Conservation (phyloP, 805 yeast species). For the Barnettozyma siamensis region DNA sequence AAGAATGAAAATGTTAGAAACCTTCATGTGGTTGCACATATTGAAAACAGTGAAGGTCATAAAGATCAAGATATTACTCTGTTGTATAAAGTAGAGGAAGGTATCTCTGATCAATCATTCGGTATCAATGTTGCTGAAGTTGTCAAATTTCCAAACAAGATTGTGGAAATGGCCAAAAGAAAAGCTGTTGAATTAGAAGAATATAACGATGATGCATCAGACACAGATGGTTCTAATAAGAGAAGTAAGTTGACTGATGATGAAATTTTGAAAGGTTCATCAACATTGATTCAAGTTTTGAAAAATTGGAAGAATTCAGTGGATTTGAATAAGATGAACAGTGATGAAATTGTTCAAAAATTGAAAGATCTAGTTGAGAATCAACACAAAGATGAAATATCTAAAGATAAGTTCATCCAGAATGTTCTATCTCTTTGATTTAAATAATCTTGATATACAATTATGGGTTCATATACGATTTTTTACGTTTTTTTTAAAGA, state of each 20-base stretch:
- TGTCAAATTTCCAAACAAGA: slow-evolving; percentile 87
- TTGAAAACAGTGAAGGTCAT: slow-evolving; percentile 39
- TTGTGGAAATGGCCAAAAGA: slow-evolving; percentile 90
- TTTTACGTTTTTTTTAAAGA: not conserved
- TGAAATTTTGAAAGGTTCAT: slow-evolving; percentile 52
- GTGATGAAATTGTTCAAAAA: slow-evolving; percentile 35
- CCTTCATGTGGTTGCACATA: slow-evolving; percentile 90
- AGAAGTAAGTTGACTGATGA: slow-evolving; percentile 44
- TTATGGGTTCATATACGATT: too few relatives aligned
- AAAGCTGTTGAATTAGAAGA: slow-evolving; percentile 86
- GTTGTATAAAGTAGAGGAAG: slow-evolving; percentile 90
- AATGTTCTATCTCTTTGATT: slow-evolving; percentile 34
- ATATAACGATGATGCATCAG: slow-evolving; percentile 34
- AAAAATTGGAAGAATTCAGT: slow-evolving; percentile 30
- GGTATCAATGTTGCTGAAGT: slow-evolving; percentile 98
- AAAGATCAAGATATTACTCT: slow-evolving; percentile 68
- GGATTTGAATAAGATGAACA: slow-evolving; percentile 16
- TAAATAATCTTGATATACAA: not conserved
- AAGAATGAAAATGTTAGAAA: slow-evolving; percentile 62
- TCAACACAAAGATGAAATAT: slow-evolving; percentile 24
- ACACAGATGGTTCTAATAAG: slow-evolving; percentile 36
- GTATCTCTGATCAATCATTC: slow-evolving; percentile 92
- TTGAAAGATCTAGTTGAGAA: slow-evolving; percentile 31
- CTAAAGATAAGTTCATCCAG: slow-evolving; percentile 36
- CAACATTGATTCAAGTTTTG: slow-evolving; percentile 37